A percentile compares a stretch with the other conserved stretches of the same genome.
These are phyloP conservation scores for Quercus phellos DNA, from an alignment of 331 rosid genomes.

Conservation along the genomic window DNA sequence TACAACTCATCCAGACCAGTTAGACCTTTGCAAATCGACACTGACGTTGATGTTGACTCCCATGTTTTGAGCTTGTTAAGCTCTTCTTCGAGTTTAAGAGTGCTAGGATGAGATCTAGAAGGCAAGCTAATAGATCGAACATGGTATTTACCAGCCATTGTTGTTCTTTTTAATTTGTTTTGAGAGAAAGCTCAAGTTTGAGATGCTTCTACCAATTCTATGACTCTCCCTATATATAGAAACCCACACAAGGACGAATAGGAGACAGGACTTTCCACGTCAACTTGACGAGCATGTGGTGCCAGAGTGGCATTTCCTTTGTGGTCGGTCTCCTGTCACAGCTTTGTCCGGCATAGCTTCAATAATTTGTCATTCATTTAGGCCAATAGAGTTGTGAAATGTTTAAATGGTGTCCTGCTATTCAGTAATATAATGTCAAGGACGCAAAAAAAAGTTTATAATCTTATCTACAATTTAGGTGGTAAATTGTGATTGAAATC, in stretches of 20 bases:
- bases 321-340: slow-evolving; percentile 29
- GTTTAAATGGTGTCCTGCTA: background rate
- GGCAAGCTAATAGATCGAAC: slow-evolving; percentile 70
- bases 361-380: slow-evolving; percentile 18
- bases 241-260: background rate
- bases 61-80: slow-evolving; percentile 38
- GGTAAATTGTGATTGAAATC: no score
- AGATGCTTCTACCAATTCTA: slow-evolving; percentile 13
- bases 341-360: slow-evolving; percentile 28
- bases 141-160: slow-evolving; percentile 43
- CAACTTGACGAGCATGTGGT: slow-evolving; percentile 40
- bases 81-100: slow-evolving; percentile 40
- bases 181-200: slow-evolving; percentile 11
- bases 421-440: no score
- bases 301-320: slow-evolving; percentile 17
- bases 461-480: no score
- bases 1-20: slow-evolving; percentile 44
- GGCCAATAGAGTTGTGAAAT: background rate
- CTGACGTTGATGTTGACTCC: slow-evolving; percentile 43
- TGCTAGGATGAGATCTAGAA: slow-evolving; percentile 55
- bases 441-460: no score
- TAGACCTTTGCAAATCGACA: slow-evolving; percentile 29
- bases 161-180: background rate
- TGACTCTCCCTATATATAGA: slow-evolving; percentile 17
- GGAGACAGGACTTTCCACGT: background rate